Base-by-base conservation (phyloP, 2,329 filamentous ascomycete genomes). In the Dactylellina leptospora region DNA sequence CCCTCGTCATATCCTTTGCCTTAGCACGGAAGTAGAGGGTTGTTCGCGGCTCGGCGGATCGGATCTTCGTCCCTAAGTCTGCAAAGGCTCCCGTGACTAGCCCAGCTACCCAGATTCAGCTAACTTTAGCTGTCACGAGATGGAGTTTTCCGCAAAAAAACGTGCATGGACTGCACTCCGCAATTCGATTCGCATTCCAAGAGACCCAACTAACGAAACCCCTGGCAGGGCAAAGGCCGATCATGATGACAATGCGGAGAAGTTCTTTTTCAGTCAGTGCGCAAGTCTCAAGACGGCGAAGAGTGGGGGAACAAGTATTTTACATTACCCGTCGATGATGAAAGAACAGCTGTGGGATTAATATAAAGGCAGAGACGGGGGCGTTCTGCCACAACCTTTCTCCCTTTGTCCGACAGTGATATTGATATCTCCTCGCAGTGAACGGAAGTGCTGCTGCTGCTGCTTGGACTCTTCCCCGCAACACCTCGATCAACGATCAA, bases 231-330 rank as follows among this genome's bases (percentile, higher is more conserved):
- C 42, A 55, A 66, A 47, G 51, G 61, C 61, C 61, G 61, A 66
- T 66, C 51, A 44, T 51, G 16, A 47, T 48, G 28, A 66, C 42
- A 66, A 66, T 66, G 61, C 61, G 61, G 61, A 66, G 61, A 66
- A 66, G 61, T 44, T 56, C 47, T n/a, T n/a, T n/a, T n/a, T 33
- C 25, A 25, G 47, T 48, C 44, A 45, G 16, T 23, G 47, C 23
- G 47, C 45, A 28, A 9, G 8, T 4, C 3, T 6, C 42, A 6
- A 47, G 20, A 33, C 4, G 9, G 45, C 22, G 47, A 51, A 33
- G 45, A 28, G 47, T 51, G 47, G 47, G 47, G 47, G 47, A 48
- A 10, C 16, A n/a, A n/a, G n/a, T n/a, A n/a, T n/a, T n/a, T n/a
- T n/a, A n/a, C n/a, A n/a, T n/a, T n/a, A 33, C 13, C 30, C 30